These are phyloP conservation scores for Diplosphaera chodatii DNA, from an alignment of 139 green algal genomes.

Conservation along the genomic window DNA sequence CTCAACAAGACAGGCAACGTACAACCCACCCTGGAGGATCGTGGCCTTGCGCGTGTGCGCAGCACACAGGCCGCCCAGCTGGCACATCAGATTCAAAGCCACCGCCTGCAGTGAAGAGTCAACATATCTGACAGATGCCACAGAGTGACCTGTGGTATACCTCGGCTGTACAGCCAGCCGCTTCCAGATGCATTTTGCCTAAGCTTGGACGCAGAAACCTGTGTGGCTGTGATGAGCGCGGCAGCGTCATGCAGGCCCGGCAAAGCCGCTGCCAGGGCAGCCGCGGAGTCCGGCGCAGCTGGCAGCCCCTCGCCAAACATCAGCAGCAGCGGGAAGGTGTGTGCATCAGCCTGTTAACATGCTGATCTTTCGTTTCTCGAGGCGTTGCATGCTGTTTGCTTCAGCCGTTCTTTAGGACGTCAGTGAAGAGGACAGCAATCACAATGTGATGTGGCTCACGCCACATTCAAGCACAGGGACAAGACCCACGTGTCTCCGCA, in stretches of 20 bases:
- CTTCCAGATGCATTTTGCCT: background rate
- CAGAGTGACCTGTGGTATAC: no score
- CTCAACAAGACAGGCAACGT: no score
- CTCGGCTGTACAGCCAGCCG: no score
- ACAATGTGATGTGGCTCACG: background rate
- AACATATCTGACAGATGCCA: no score
- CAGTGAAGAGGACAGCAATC: no score
- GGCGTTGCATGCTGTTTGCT: no score
- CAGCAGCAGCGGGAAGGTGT: background rate
- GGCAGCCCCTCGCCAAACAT: constrained; percentile 7
- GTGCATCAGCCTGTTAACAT: background rate
- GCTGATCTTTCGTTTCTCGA: no score
- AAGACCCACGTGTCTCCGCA: background rate
- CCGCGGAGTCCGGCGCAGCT: background rate
- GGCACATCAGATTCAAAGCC: constrained; percentile 1
- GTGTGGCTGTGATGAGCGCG: no score
- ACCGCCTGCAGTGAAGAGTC: constrained; percentile 2
- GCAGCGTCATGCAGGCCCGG: background rate
- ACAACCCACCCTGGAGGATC: constrained; percentile 6
- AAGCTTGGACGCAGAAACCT: background rate
- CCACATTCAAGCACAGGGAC: background rate
- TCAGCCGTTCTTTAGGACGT: no score
- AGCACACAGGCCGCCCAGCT: constrained; percentile 8
- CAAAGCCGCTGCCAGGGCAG: background rate
- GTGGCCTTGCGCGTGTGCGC: constrained; percentile 10